Base-by-base conservation (phyloP, 345 rosid genomes). In the Syzygium grande region DNA sequence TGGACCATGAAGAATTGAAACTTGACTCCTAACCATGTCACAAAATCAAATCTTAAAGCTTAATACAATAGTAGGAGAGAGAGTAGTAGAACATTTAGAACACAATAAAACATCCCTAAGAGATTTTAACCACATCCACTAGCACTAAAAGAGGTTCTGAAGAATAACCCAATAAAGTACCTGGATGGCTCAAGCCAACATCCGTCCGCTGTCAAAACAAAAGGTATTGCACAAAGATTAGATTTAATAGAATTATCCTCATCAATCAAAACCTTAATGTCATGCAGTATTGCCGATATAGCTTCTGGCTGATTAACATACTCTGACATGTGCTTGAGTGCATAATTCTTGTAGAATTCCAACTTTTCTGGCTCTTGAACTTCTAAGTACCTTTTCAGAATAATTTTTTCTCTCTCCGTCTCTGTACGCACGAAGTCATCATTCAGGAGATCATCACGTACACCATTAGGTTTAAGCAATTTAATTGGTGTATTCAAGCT, bases 181-280 rank as follows among this genome's bases (percentile, higher is more conserved):
- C 99, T 96, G 86, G 97, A 96, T 86, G 99, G 98, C 68, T 93
- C 94, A 91, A 94, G 96, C 99, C 99, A 97, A 84, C 91, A 90
- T 91, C 98, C 98, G 89, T 97, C 89, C 59, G 94, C 97, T 78
- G 97, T 93, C 85, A 96, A 93, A 91, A 97, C 97, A 93, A 97
- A 96, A 87, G 98, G 96, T 9, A 93, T 93, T 19, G 85, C 68
- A 4, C 95, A 94, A 86, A 97, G 89, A 77, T 92, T 93, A 88
- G 92, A 88, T 90, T 89, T 95, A 87, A 94, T 93, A 88, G 97
- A 91, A 86, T 85, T 85, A 92, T 97, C 98, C 88, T 90, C 92
- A n/a, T 92, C 94, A 87, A 93, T 90, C 87, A 97, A 91, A 91
- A 93, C 92, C 92, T 95, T 97, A 90, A 97, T 88, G 88, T 96